Conservation (phyloP, 495 filamentous ascomycete genomes). For the Aspergillus homomorphus region DNA sequence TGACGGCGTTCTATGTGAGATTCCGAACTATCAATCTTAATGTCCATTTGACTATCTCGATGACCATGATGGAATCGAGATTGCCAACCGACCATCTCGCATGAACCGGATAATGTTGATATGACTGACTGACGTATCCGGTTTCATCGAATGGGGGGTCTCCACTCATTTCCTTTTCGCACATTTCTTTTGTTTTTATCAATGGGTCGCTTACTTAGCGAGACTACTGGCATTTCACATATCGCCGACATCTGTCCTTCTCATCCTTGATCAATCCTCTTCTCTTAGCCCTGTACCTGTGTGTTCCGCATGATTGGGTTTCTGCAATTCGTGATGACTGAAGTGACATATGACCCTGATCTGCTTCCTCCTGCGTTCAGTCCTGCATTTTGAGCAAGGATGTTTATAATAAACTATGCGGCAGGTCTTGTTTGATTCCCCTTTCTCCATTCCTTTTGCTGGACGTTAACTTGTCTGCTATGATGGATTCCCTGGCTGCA, state of each 20-base stretch:
- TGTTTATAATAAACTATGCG: conserved; percentile 19
- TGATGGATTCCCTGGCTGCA: conserved; percentile 23
- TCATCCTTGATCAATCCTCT: not conserved
- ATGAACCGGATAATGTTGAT: conserved; percentile 5
- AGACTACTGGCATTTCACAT: conserved; percentile 20
- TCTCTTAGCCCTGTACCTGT: conserved; percentile 11
- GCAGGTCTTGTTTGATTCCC: not conserved
- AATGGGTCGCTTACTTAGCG: conserved; percentile 25
- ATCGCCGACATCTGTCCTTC: not conserved
- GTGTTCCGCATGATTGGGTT: conserved; percentile 22
- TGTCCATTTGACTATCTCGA: conserved; percentile 12
- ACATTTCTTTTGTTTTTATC: conserved; percentile 27
- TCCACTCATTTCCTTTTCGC: conserved; percentile 5
- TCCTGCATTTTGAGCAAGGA: conserved; percentile 27
- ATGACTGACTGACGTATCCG: not conserved
- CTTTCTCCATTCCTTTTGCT: not conserved
- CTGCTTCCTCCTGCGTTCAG: conserved; percentile 14
- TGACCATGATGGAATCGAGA: conserved; percentile 6
- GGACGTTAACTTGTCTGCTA: not conserved
- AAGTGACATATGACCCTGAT: conserved; percentile 10
- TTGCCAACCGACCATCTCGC: conserved; percentile 11
- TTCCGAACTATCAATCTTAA: conserved; percentile 20
- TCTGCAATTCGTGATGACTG: conserved; percentile 9
- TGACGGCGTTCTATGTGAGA: conserved; percentile 30
- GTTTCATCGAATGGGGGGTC: not conserved